phyloP scores from a whole-genome alignment of 768 basidiomycete species.

The Lyophyllum semitale region DNA sequence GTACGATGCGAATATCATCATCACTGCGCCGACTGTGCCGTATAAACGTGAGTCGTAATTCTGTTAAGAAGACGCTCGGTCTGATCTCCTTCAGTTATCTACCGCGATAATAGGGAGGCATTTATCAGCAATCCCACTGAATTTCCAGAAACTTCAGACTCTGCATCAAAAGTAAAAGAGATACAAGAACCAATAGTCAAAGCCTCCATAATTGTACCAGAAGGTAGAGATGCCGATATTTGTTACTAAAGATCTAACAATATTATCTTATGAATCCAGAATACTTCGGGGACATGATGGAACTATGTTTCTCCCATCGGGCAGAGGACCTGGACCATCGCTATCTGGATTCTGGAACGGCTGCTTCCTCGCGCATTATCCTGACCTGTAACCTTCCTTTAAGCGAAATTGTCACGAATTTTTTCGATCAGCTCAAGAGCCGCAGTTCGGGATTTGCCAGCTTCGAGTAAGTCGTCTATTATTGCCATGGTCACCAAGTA shows the following conservation, averaged over 20 bases:
- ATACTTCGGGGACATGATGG: slow-evolving; percentile 96
- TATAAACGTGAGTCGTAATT: slow-evolving; percentile 64
- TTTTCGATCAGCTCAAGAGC: slow-evolving; percentile 94
- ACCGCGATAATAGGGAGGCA: slow-evolving; percentile 58
- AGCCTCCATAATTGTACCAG: slow-evolving; percentile 92
- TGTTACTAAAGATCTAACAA: not conserved
- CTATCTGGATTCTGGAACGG: slow-evolving; percentile 69
- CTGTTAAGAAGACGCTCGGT: not conserved
- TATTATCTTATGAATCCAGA: slow-evolving; percentile 44
- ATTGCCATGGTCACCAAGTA: not conserved
- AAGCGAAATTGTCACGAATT: slow-evolving; percentile 91
- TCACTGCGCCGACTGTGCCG: slow-evolving; percentile 95
- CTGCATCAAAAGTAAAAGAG: slow-evolving; percentile 60
- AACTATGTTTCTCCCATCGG: slow-evolving; percentile 84
- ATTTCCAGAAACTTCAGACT: slow-evolving; percentile 84
- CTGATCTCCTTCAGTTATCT: slow-evolving; percentile 58
- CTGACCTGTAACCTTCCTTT: slow-evolving; percentile 85
- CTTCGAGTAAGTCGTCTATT: slow-evolving; percentile 68
- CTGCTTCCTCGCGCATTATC: slow-evolving; percentile 66
- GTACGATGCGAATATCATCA: slow-evolving; percentile 90
- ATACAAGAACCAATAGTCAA: slow-evolving; percentile 93
- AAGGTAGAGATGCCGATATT: slow-evolving; percentile 51
- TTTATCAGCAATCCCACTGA: slow-evolving; percentile 91
- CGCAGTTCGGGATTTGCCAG: slow-evolving; percentile 90
- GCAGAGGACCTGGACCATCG: slow-evolving; percentile 82